A percentile compares a stretch with the other conserved stretches of the same genome.
Evolutionary conservation across 306 rosid species (phyloP).

Genomic region (Ormosia semicastrata): DNA sequence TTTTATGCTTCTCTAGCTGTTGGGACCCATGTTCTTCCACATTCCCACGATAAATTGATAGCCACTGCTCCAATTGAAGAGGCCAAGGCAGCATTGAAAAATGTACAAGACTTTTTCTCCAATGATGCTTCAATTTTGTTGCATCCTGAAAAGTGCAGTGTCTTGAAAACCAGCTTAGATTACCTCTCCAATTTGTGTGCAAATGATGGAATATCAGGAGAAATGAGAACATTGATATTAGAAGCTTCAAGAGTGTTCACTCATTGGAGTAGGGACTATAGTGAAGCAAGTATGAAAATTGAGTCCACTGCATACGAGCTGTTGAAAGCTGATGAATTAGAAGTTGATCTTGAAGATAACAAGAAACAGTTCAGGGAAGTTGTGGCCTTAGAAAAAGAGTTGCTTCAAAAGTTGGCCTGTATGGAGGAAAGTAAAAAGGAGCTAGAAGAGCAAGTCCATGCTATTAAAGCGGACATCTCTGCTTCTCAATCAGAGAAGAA

Average conservation of each 20-base stretch:
- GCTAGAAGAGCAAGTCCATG: not conserved
- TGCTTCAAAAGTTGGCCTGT: not conserved
- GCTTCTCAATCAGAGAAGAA: not conserved
- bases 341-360: not conserved
- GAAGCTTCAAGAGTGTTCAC: not conserved
- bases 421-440: not conserved
- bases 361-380: not conserved
- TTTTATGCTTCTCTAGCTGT: slow-evolving; percentile 15
- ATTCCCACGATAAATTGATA: not conserved
- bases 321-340: not conserved
- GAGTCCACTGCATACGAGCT: not conserved
- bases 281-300: not conserved
- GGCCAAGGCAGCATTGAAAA: not conserved
- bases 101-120: not conserved
- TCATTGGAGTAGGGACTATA: not conserved
- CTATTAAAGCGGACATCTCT: not conserved
- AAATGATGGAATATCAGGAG: not conserved
- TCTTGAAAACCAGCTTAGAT: not conserved
- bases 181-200: not conserved
- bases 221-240: not conserved
- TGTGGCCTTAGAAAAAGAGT: not conserved
- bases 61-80: not conserved
- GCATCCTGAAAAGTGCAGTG: not conserved
- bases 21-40: not conserved
- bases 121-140: not conserved